Evolutionary conservation across 2,329 filamentous ascomycete genomes (phyloP), one percentile per base, ranked within the genome.

Genomic region (Beauveria brongniartii): DNA sequence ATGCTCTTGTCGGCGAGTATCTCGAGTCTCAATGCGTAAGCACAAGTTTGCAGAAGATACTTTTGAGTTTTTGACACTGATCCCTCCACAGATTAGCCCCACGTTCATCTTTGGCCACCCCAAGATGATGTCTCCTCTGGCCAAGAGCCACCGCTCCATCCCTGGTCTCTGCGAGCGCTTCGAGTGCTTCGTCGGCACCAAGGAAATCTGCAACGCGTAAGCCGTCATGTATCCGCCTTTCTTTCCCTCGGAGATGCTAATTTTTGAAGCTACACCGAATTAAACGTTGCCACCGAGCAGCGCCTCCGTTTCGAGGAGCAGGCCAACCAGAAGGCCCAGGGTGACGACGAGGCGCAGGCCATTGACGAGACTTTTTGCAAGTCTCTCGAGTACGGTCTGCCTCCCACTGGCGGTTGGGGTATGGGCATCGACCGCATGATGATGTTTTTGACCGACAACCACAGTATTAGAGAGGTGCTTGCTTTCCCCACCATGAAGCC

Each of bases 401-500:
- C 94, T 6, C 94, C 94, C 0, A 99, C 94, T 1, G 94, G 91
- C 74, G 94, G 94, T 54, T 99, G 90, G 89, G 94, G 92, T 67
- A 91, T 97, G 84, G 94, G 94, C 65, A 94, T 96, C 67, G 92
- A 97, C 78, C 87, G 93, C 63, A 78, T 96, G 74, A 89, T 92
- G 74, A 96, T 96, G 92, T 96, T 96, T 83, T 78, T 97, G 75
- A 96, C 93, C 54, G 86, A 97, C 77, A 90, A 96, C 78, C 76
- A 96, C 79, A 90, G 85, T 68, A 99, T 99, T 74, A 92, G 94
- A 77, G 94, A 99, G 77, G 93, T 97, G 3, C 78, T 97, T 64
- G 87, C 93, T 9, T 99, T 99, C 85, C 94, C 94, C 12, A 93
- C 97, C 78, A 96, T 99, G 91, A 96, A 96, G 85, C 90, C 93